These are phyloP conservation scores for Halteria grandinella DNA, from an alignment of 73 alveolate species.

Conservation along the genomic window DNA sequence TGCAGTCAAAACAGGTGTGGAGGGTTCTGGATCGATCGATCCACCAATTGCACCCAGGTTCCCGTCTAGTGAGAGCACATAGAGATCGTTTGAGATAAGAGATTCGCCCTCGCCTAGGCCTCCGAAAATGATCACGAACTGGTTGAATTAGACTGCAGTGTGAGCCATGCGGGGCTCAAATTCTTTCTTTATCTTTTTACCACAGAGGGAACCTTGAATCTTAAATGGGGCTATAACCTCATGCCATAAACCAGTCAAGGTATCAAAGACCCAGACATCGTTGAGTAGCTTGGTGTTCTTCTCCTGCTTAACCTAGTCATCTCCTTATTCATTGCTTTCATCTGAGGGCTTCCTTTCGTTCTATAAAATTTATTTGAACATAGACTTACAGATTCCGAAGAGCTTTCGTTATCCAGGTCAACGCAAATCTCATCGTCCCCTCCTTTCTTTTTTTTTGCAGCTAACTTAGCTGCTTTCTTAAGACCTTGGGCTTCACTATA, in stretches of 20 bases:
- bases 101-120: conserved; percentile 23
- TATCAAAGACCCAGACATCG: conserved; percentile 54
- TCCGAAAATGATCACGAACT: conserved; percentile 42
- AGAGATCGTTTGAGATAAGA: conserved; percentile 48
- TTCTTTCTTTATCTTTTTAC: conserved; percentile 29
- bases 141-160: conserved; percentile 25
- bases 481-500: too few species aligned
- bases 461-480: too few species aligned
- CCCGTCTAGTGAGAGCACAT: conserved; percentile 24
- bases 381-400: conserved; percentile 6
- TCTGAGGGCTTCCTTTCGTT: too few species aligned
- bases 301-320: neutral
- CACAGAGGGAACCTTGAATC: conserved; percentile 33
- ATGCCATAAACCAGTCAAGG: conserved; percentile 9
- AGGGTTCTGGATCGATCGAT: too few species aligned
- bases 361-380: neutral
- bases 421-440: neutral
- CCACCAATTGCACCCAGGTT: neutral
- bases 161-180: conserved; percentile 62
- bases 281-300: conserved; percentile 9
- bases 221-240: conserved; percentile 23
- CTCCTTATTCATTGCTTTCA: neutral
- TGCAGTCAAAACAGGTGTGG: too few species aligned
- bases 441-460: neutral
- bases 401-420: conserved; percentile 13